Evolutionary conservation across 73 alveolate species (phyloP).

Genomic region (Blepharisma stoltei): DNA sequence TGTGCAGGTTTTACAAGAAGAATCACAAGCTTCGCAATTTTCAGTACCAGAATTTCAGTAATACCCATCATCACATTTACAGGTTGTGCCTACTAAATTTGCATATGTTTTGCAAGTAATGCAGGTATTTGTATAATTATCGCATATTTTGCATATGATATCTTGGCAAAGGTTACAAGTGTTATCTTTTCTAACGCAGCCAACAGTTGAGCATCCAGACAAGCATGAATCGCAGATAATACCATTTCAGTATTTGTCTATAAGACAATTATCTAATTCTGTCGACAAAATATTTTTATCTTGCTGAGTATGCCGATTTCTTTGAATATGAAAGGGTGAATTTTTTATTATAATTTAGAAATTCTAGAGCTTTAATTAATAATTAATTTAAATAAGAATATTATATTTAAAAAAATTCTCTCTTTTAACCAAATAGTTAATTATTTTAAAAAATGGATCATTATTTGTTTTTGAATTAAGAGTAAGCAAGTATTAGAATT

Average conservation of each 20-base stretch:
- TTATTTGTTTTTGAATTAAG: too few species aligned
- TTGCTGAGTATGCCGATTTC: not conserved
- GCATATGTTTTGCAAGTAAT: not conserved
- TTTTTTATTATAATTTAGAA: not conserved
- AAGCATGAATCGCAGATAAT: not conserved
- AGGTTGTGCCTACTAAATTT: not conserved
- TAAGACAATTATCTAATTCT: not conserved
- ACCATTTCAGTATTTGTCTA: not conserved
- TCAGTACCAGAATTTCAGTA: not conserved
- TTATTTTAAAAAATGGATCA: too few species aligned
- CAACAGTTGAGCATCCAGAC: not conserved
- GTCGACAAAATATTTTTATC: too few species aligned
- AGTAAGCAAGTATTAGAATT: slow-evolving; percentile 1
- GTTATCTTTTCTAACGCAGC: slow-evolving; percentile 19
- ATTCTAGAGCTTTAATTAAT: not conserved
- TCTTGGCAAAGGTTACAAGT: slow-evolving; percentile 7
- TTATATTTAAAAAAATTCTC: too few species aligned
- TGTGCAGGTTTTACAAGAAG: not conserved
- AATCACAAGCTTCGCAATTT: not conserved
- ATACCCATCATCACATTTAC: not conserved
- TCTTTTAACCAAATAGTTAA: too few species aligned
- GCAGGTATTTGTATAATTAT: not conserved
- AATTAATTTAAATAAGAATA: not conserved
- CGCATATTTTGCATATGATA: not conserved
- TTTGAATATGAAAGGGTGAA: not conserved